Percentiles rank a stretch among this genome's conserved stretches.
Evolutionary conservation across 352 stramenopile species (phyloP).

Genomic region (Pythium scleroteichum): DNA sequence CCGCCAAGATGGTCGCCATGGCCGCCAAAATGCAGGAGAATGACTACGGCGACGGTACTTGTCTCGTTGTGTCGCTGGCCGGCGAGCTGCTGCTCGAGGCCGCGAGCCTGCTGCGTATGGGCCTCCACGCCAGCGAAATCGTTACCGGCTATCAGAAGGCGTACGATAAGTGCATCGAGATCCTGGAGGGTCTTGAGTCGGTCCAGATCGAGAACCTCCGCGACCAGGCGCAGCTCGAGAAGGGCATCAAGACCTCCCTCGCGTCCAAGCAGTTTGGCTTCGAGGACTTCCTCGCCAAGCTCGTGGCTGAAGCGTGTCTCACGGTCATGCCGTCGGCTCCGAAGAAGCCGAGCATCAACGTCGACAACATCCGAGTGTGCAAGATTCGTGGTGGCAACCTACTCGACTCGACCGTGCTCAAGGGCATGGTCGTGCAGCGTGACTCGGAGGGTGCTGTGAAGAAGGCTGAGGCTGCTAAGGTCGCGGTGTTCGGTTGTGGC

Average conservation of each 20-base stretch:
- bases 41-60: slow-evolving; percentile 96
- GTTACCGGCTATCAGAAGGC: slow-evolving; percentile 97
- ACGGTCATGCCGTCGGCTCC: slow-evolving; percentile 90
- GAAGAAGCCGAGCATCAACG: slow-evolving; percentile 90
- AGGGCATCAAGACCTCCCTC: slow-evolving; percentile 93
- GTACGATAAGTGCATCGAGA: slow-evolving; percentile 91
- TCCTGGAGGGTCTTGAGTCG: slow-evolving; percentile 90
- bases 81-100: slow-evolving; percentile 97
- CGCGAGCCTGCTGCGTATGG: slow-evolving; percentile 95
- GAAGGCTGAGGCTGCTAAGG: slow-evolving; percentile 92
- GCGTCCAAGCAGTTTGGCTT: slow-evolving; percentile 98
- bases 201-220: slow-evolving; percentile 80
- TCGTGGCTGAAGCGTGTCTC: slow-evolving; percentile 95
- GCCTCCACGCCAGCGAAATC: slow-evolving; percentile 98
- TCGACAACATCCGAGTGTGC: slow-evolving; percentile 97
- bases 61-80: slow-evolving; percentile 96
- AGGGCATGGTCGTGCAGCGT: slow-evolving; percentile 96
- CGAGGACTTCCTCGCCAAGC: slow-evolving; percentile 92
- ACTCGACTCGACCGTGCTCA: slow-evolving; percentile 94
- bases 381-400: slow-evolving; percentile 98
- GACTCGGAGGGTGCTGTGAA: slow-evolving; percentile 93
- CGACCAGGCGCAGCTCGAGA: slow-evolving; percentile 83
- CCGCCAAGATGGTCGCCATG: slow-evolving; percentile 98
- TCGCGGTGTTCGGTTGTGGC: slow-evolving; percentile 97
- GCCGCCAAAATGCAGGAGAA: slow-evolving; percentile 98